These are phyloP conservation scores for Metschnikowia peoriensis DNA, from an alignment of 805 yeast species.

Conservation along the genomic window DNA sequence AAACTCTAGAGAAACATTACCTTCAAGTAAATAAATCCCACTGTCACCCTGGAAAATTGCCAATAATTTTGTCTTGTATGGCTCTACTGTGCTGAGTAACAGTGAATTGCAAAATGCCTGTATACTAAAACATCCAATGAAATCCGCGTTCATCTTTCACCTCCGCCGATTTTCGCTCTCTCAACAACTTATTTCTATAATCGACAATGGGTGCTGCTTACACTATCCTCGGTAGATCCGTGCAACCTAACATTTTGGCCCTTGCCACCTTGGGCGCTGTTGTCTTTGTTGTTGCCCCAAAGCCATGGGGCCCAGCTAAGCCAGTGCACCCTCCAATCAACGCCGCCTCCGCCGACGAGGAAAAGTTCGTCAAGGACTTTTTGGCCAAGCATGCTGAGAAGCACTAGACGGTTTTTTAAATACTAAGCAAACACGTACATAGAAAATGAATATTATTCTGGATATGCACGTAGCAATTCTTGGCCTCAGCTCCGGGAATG, in stretches of 20 bases:
- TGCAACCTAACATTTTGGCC: constrained; percentile 81
- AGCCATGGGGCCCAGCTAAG: constrained; percentile 67
- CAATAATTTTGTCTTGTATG: no score
- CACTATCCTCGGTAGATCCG: constrained; percentile 76
- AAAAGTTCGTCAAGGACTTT: constrained; percentile 70
- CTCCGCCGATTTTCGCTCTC: not conserved
- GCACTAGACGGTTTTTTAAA: constrained; percentile 13
- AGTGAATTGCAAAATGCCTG: constrained; percentile 4
- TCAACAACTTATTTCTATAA: constrained; percentile 2
- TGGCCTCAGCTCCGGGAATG: not conserved
- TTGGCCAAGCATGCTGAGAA: constrained; percentile 48
- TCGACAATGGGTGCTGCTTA: constrained; percentile 76
- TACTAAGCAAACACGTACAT: constrained; percentile 5
- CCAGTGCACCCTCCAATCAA: constrained; percentile 65
- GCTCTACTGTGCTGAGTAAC: no score
- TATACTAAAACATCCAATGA: constrained; percentile 11
- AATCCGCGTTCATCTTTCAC: constrained; percentile 11
- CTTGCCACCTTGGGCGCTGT: constrained; percentile 76
- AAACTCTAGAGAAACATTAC: no score
- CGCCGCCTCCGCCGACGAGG: constrained; percentile 85
- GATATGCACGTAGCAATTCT: not conserved
- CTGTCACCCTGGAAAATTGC: no score
- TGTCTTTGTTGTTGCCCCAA: constrained; percentile 61
- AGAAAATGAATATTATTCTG: constrained; percentile 3
- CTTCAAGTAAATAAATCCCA: no score